These are phyloP conservation scores for Annulohypoxylon nitens DNA, from an alignment of 495 filamentous ascomycete species.

Conservation along the genomic window DNA sequence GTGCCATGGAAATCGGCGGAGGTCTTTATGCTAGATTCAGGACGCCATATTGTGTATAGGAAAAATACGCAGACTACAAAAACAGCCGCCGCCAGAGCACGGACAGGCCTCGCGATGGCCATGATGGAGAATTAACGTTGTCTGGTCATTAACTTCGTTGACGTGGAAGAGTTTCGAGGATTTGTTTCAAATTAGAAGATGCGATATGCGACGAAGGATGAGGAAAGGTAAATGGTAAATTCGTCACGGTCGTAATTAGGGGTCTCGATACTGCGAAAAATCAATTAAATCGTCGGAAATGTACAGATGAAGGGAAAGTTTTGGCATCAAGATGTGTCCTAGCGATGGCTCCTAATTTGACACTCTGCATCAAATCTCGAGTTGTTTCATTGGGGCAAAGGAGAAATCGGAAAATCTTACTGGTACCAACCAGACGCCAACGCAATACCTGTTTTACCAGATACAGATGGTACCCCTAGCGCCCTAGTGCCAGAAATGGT, in stretches of 20 bases:
- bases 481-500: constrained; percentile 1
- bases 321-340: not conserved
- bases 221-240: not conserved
- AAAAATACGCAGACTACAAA: constrained; percentile 79
- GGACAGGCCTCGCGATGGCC: constrained; percentile 85
- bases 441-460: constrained; percentile 12
- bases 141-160: constrained; percentile 46
- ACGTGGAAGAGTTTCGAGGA: not conserved
- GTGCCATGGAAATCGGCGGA: constrained; percentile 60
- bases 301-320: constrained; percentile 37
- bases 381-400: constrained; percentile 23
- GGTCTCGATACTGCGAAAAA: constrained; percentile 14
- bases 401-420: constrained; percentile 35
- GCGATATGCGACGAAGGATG: not conserved
- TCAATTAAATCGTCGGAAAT: constrained; percentile 27
- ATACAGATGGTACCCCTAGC: not conserved
- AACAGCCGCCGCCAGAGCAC: constrained; percentile 78
- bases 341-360: constrained; percentile 25
- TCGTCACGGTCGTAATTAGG: not conserved
- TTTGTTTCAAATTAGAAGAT: constrained; percentile 8
- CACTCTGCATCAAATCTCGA: constrained; percentile 16
- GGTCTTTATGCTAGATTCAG: constrained; percentile 52
- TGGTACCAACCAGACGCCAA: not conserved
- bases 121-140: constrained; percentile 61
- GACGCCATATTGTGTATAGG: constrained; percentile 75